A percentile compares a stretch with the other conserved stretches of the same genome.
These are phyloP conservation scores for Xylaria polymorpha DNA, from an alignment of 2,329 filamentous ascomycete genomes.

Conservation along the genomic window DNA sequence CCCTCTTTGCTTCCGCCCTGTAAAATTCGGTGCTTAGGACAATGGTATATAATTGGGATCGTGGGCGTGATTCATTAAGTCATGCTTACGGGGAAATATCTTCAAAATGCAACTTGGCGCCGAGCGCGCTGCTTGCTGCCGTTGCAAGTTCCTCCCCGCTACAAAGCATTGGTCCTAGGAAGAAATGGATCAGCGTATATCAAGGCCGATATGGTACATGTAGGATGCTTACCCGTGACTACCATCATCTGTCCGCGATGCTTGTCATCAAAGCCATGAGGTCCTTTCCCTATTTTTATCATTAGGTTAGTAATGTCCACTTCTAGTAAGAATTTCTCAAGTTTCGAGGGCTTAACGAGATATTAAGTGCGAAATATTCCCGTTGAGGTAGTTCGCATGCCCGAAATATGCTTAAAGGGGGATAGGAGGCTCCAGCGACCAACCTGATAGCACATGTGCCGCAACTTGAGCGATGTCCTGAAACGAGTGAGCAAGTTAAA, in stretches of 20 bases:
- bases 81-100: slow-evolving; percentile 57
- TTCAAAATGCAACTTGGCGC: slow-evolving; percentile 57
- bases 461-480: slow-evolving; percentile 61
- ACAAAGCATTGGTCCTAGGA: slow-evolving; percentile 58
- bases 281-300: slow-evolving; percentile 50
- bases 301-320: no score
- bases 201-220: not conserved
- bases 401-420: no score
- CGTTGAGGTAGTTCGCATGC: no score
- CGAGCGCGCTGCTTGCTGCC: slow-evolving; percentile 58
- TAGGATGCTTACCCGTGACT: slow-evolving; percentile 55
- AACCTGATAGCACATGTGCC: slow-evolving; percentile 59
- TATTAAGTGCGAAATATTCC: no score
- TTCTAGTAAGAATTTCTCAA: no score
- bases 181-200: not conserved
- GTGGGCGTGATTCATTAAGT: not conserved
- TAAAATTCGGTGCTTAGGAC: not conserved
- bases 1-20: slow-evolving; percentile 49
- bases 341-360: no score
- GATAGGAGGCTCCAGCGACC: no score
- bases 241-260: slow-evolving; percentile 65
- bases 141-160: slow-evolving; percentile 59
- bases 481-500: slow-evolving; percentile 3
- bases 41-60: not conserved
- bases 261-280: slow-evolving; percentile 61